A percentile compares a stretch with the other conserved stretches of the same genome.
Conservation (phyloP, 495 filamentous ascomycete species). For the Xylaria grammica region DNA sequence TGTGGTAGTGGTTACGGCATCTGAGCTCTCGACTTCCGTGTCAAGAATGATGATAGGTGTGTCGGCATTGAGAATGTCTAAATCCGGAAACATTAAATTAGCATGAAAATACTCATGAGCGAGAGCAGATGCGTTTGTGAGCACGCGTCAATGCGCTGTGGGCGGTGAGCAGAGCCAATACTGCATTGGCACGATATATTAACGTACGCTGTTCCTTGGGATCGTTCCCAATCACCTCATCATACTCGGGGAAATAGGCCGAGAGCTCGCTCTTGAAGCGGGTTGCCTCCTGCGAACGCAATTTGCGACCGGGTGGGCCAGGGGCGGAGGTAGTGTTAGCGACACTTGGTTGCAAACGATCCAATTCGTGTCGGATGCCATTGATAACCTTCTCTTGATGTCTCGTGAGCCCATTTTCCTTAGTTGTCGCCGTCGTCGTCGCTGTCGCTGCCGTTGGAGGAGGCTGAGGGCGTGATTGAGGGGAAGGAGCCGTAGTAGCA, state of each 20-base stretch:
- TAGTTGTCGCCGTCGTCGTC: constrained; percentile 30
- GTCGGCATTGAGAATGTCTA: constrained; percentile 65
- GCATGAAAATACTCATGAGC: constrained; percentile 42
- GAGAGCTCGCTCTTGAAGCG: constrained; percentile 87
- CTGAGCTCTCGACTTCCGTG: constrained; percentile 35
- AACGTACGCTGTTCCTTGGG: constrained; percentile 74
- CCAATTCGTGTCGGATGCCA: constrained; percentile 59
- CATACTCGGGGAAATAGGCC: constrained; percentile 87
- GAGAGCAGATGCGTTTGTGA: constrained; percentile 21
- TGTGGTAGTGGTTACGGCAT: constrained; percentile 35
- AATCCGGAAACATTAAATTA: constrained; percentile 28
- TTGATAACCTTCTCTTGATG: constrained; percentile 55
- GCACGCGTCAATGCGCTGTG: constrained; percentile 14
- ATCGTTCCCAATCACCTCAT: constrained; percentile 84
- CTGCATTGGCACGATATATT: constrained; percentile 17
- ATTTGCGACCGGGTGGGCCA: constrained; percentile 56
- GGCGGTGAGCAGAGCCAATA: constrained; percentile 20
- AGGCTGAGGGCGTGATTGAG: constrained; percentile 28
- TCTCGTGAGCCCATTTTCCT: constrained; percentile 41
- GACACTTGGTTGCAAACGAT: constrained; percentile 48
- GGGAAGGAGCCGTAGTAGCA: constrained; percentile 21
- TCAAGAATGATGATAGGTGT: constrained; percentile 64
- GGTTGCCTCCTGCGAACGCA: constrained; percentile 59
- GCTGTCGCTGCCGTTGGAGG: constrained; percentile 15
- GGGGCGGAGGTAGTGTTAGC: constrained; percentile 50